Base-by-base conservation (phyloP, 345 rosid genomes). In the Mallotus nudiflorus region DNA sequence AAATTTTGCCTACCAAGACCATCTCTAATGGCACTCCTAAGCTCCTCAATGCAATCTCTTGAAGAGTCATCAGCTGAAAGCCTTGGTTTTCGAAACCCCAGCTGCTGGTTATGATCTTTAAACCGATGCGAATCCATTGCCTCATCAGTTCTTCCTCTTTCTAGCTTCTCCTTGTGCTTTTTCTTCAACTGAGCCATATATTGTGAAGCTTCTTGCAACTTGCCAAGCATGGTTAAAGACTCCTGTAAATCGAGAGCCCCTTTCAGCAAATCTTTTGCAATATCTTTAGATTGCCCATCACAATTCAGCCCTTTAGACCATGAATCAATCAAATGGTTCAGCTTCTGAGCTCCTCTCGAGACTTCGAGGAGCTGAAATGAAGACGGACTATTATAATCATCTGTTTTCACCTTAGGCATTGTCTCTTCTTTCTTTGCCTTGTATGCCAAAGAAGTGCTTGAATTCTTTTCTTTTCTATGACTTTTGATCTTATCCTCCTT, bases 221-320 rank as follows among this genome's bases (percentile, higher is more conserved):
- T 89, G 57, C 84, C 89, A 27, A 92, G 84, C 97, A 89, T 78
- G 67, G 73, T 75, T 78, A 92, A 66, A 46, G 97, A 95, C 76
- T 92, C 97, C 70, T 92, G 96, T 75, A 92, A 85, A 74, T 90
- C 93, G 68, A 90, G 87, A 48, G 97, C 93, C 62, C 97, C 99
- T 80, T 87, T 82, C 74, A 89, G 65, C 86, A 92, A 70, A 67
- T 86, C 92, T 66, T 83, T 86, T 0, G 97, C 94, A 19, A 89
- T 74, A 69, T 85, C 91, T 71, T 81, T 87, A 44, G 90, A 81
- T 71, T 62, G 81, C 11, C 75, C 77, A 19, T 84, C 89, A 33
- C 50, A 66, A 54, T 68, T 75, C 7, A 56, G 50, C 51, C 87
- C 84, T 63, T 79, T 86, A 24, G 93, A 87, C 88, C 84, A 91